These are phyloP conservation scores for Fraxinus ornus DNA, from an alignment of 305 asterid species.

Conservation along the genomic window DNA sequence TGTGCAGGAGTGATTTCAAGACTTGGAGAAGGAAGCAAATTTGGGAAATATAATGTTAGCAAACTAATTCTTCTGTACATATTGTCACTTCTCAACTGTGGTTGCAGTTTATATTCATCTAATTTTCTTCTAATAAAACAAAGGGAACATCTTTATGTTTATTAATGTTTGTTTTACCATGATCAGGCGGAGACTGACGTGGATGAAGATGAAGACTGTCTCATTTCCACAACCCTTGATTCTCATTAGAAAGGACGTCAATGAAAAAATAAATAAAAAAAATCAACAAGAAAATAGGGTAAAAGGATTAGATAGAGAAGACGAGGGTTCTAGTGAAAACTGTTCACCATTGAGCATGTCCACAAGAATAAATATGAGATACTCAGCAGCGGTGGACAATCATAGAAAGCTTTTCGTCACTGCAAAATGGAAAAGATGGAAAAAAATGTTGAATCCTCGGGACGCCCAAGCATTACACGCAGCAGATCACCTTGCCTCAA, in stretches of 20 bases:
- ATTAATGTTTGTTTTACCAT: constrained; percentile 12
- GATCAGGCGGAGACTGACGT: constrained; percentile 32
- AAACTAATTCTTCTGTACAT: constrained; percentile 19
- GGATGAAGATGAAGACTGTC: constrained; percentile 8
- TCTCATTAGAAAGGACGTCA: too few species aligned
- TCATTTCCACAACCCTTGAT: too few species aligned
- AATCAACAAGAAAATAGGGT: too few species aligned
- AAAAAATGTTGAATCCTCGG: constrained; percentile 25
- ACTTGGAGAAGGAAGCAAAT: constrained; percentile 48
- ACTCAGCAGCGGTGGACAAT: constrained; percentile 22
- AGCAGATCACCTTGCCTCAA: constrained; percentile 32
- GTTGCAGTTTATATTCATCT: neutral
- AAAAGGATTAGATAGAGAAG: too few species aligned
- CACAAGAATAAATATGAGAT: constrained; percentile 7
- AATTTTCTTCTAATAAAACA: neutral
- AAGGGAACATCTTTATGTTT: neutral
- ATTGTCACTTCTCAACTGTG: neutral
- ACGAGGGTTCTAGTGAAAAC: neutral
- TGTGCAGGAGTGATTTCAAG: constrained; percentile 43
- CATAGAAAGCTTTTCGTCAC: constrained; percentile 37
- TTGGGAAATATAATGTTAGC: constrained; percentile 34
- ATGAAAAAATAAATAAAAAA: too few species aligned
- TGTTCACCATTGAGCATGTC: constrained; percentile 1
- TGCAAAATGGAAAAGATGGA: constrained; percentile 35
- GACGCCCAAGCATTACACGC: constrained; percentile 18